phyloP scores from a whole-genome alignment of 331 rosid species.

The Cucumis variabilis region DNA sequence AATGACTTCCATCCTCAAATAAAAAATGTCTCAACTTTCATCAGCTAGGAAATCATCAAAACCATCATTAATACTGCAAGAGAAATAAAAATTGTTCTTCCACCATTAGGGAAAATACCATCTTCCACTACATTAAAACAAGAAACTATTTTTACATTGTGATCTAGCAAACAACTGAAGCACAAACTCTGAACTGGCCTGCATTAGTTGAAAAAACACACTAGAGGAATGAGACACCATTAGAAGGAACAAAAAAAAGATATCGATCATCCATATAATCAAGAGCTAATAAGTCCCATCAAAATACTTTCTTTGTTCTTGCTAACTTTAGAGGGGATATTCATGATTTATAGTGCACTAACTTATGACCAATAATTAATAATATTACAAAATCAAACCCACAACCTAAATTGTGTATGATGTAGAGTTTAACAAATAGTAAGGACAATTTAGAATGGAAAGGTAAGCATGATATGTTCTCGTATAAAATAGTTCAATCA shows the following conservation, averaged over 20 bases:
- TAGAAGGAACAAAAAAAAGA: background rate
- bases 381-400: background rate
- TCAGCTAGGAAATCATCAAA: constrained; percentile 33
- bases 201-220: too few species aligned
- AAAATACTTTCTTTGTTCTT: background rate
- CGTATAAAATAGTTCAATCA: background rate
- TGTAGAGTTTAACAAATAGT: background rate
- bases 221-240: too few species aligned
- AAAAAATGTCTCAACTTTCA: background rate
- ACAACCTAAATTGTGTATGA: background rate
- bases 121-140: too few species aligned
- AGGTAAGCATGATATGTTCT: background rate
- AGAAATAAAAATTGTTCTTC: constrained; percentile 22
- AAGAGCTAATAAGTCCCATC: constrained; percentile 28
- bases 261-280: constrained; percentile 11
- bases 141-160: too few species aligned
- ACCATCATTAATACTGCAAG: constrained; percentile 30
- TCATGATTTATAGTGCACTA: constrained; percentile 1
- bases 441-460: background rate
- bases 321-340: constrained; percentile 10
- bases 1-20: background rate
- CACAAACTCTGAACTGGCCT: too few species aligned
- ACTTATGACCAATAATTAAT: constrained; percentile 11
- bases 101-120: too few species aligned
- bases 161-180: too few species aligned